These are phyloP conservation scores for Triticum dicoccoides DNA, from an alignment of 176 grass and related monocot genomes.

Conservation along the genomic window DNA sequence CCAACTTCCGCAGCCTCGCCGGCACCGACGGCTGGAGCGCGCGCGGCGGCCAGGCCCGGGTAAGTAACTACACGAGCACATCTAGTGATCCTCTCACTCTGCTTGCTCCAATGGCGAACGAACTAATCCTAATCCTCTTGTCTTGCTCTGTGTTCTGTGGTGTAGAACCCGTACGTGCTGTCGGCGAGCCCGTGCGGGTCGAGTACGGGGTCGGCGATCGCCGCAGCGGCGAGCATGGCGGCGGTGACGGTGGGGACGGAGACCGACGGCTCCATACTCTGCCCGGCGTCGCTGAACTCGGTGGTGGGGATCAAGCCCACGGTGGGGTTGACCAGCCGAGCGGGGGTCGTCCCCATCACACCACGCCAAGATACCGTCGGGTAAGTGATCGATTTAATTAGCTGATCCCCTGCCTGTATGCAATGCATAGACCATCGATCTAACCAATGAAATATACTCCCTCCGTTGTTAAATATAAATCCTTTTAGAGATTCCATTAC, in stretches of 20 bases:
- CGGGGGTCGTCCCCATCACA: conserved; percentile 42
- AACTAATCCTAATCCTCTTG: too few relatives aligned
- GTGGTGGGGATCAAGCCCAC: conserved; percentile 79
- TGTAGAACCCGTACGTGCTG: conserved; percentile 61
- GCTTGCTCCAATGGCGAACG: background rate
- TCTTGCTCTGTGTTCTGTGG: background rate
- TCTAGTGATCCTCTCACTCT: background rate
- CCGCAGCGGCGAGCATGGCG: conserved; percentile 58
- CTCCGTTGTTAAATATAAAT: too few relatives aligned
- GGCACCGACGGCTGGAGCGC: conserved; percentile 47
- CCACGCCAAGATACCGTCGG: conserved; percentile 41
- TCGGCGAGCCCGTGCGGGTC: conserved; percentile 43
- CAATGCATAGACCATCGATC: too few relatives aligned
- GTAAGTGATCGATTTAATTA: conserved; percentile 11
- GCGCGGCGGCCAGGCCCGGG: conserved; percentile 42
- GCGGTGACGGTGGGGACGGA: conserved; percentile 73
- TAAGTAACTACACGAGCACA: background rate
- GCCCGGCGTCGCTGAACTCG: conserved; percentile 47
- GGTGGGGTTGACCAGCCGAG: conserved; percentile 70
- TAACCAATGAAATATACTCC: too few relatives aligned
- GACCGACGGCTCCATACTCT: conserved; percentile 70
- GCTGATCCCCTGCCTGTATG: too few relatives aligned
- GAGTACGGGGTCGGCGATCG: conserved; percentile 54
- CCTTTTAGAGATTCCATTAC: too few relatives aligned
- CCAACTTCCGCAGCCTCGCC: conserved; percentile 35